A percentile compares a stretch with the other conserved stretches of the same genome.
phyloP scores from a whole-genome alignment of 495 filamentous ascomycete species.

The Neurospora hispaniola region DNA sequence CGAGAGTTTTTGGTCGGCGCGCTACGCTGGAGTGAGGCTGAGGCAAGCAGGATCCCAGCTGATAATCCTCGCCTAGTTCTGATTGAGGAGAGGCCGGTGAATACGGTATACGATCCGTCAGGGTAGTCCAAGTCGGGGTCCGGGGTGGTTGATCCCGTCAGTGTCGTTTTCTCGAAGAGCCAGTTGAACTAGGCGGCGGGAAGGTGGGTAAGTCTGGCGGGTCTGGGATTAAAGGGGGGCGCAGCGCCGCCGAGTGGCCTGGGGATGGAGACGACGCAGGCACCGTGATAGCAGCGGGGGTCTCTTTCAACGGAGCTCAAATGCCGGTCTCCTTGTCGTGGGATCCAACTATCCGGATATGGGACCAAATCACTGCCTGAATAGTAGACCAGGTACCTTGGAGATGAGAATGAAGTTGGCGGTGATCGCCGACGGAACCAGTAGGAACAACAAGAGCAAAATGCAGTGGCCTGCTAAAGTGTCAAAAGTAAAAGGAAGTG shows the following conservation, averaged over 20 bases:
- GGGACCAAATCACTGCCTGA: background rate
- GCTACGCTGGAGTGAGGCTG: constrained; percentile 16
- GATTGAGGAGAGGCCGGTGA: background rate
- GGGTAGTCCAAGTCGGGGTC: background rate
- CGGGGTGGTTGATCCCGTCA: background rate
- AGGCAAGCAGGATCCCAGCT: constrained; percentile 12
- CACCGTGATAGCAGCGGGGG: background rate
- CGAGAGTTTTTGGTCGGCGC: constrained; percentile 13
- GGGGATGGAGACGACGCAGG: background rate
- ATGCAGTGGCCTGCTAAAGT: background rate
- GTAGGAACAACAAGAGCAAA: background rate
- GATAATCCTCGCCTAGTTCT: background rate
- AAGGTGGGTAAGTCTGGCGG: background rate
- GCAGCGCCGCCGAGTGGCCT: background rate
- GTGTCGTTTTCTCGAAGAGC: background rate
- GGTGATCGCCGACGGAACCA: background rate
- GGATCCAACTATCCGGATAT: background rate
- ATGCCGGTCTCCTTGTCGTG: background rate
- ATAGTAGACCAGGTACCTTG: background rate
- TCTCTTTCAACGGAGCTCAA: background rate
- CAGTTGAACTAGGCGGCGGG: background rate
- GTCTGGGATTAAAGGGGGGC: background rate
- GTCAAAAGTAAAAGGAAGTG: background rate
- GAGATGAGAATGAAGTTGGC: background rate
- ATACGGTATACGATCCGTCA: background rate